Conservation (phyloP, 2,329 filamentous ascomycete species). For the Monosporascus sp. region DNA sequence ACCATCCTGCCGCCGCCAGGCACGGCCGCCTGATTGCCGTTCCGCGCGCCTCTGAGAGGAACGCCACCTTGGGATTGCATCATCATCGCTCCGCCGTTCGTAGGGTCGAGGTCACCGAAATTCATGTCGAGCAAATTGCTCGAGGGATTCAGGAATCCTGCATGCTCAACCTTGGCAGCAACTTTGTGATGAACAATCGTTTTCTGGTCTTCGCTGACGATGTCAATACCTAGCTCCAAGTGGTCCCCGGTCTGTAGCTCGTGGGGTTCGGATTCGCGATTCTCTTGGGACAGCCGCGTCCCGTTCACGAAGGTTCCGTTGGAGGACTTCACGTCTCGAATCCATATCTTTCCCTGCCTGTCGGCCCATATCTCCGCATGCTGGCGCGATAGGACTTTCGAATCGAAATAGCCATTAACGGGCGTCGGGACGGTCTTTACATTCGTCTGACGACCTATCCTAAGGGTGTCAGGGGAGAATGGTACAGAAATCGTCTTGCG, state of each 20-base stretch:
- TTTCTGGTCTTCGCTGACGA: constrained; percentile 97
- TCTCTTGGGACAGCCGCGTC: constrained; percentile 82
- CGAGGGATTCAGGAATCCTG: constrained; percentile 71
- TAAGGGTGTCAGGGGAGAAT: constrained; percentile 86
- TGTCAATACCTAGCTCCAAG: constrained; percentile 93
- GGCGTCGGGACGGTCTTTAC: constrained; percentile 90
- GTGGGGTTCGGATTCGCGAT: constrained; percentile 92
- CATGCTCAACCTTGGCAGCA: constrained; percentile 92
- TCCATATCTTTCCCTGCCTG: constrained; percentile 82
- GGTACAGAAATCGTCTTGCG: constrained; percentile 94
- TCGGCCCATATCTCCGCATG: constrained; percentile 94
- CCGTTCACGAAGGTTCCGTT: constrained; percentile 99
- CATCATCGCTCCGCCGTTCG: constrained; percentile 69
- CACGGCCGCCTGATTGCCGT: constrained; percentile 62
- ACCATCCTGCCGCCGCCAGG: constrained; percentile 58
- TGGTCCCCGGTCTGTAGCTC: constrained; percentile 89
- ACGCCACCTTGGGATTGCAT: constrained; percentile 63
- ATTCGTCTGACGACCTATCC: constrained; percentile 95
- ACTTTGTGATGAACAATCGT: constrained; percentile 98
- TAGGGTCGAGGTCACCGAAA: constrained; percentile 85
- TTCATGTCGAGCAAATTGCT: constrained; percentile 82
- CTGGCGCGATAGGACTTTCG: constrained; percentile 91
- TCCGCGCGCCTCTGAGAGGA: constrained; percentile 62
- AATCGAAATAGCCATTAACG: constrained; percentile 93
- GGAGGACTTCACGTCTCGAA: constrained; percentile 95